Evolutionary conservation across 192 early-diverging fungal genomes (phyloP), one percentile per base, ranked within the genome.

Genomic region (Backusella mclennaniae): DNA sequence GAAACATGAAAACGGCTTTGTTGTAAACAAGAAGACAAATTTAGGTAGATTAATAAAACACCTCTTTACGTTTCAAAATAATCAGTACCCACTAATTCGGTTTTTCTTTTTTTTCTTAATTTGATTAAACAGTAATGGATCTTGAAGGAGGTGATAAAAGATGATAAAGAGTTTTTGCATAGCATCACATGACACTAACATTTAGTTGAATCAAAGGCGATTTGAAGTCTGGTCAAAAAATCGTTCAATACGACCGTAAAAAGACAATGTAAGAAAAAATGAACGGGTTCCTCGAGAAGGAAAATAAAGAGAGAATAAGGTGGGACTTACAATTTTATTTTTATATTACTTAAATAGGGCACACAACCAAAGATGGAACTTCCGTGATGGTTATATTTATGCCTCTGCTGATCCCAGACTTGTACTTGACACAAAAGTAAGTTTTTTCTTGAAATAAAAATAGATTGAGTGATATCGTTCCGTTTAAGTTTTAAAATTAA

Each of bases 281-380:
- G 29, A 9, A n/a, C 33, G 26, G 42, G 39, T 35, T 74, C 4
- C 35, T 73, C 7, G 44, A 52, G 33, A 1, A 17, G 19, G 15
- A 36, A 67, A 67, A 67, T 67, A 31, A 3, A 66, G 11, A 68
- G 17, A 68, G 26, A 33, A 35, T n/a, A n/a, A 1, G 31, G 7
- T 6, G 68, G 6, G 36, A 66, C 56, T 63, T 29, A 63, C 11
- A 29, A 14, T 21, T 59, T 26, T 69, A 36, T 42, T 14, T n/a
- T 4, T 8, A n/a, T 26, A 73, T 23, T 44, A 53, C 72, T 59
- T 23, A 56, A 56, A 17, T 59, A 73, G 77, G 77, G 75, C 79
- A 35, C 79, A 80, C 14, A 76, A 80, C 56, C 79, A 80, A 59
- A 66, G 71, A 73, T 80, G 79, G 79, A 67, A 46, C 21, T 67